phyloP scores from a whole-genome alignment of 306 rosid species.

The Rosa lucieae region DNA sequence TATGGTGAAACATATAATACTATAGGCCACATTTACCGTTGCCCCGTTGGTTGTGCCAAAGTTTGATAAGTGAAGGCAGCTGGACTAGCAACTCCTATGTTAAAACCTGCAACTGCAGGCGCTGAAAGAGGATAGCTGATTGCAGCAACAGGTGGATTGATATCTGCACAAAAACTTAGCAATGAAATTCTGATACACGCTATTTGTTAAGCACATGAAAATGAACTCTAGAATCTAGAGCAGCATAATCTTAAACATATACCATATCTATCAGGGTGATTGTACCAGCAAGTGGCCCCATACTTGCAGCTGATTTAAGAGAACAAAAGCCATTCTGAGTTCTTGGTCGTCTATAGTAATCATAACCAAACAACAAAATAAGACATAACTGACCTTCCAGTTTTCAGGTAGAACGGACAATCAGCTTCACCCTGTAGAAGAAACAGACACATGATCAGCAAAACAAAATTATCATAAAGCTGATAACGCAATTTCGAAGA shows the following conservation, averaged over 20 bases:
- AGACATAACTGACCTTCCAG: slow-evolving; percentile 70
- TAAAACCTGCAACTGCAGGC: slow-evolving; percentile 62
- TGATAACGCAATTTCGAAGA: not conserved
- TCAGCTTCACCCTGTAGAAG: slow-evolving; percentile 82
- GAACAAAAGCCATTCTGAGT: slow-evolving; percentile 31
- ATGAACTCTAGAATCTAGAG: slow-evolving; percentile 14
- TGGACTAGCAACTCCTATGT: slow-evolving; percentile 66
- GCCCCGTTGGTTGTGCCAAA: slow-evolving; percentile 50
- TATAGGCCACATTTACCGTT: slow-evolving; percentile 41
- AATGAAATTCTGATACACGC: not conserved
- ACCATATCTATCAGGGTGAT: slow-evolving; percentile 89
- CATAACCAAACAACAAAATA: slow-evolving; percentile 13
- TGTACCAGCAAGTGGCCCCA: slow-evolving; percentile 88
- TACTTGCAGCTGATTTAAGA: slow-evolving; percentile 79
- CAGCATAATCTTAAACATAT: slow-evolving; percentile 32
- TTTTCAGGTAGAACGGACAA: slow-evolving; percentile 98
- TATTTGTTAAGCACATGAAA: slow-evolving; percentile 15
- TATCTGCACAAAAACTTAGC: slow-evolving; percentile 45
- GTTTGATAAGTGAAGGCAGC: slow-evolving; percentile 34
- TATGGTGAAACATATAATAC: not conserved
- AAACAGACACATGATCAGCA: slow-evolving; percentile 21
- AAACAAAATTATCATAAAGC: slow-evolving; percentile 14
- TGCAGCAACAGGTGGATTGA: slow-evolving; percentile 56
- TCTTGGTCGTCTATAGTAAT: slow-evolving; percentile 22
- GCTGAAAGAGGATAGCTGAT: slow-evolving; percentile 50